A percentile compares a stretch with the other conserved stretches of the same genome.
phyloP scores from a whole-genome alignment of 2,329 filamentous ascomycete species.

The Saccharata proteae region DNA sequence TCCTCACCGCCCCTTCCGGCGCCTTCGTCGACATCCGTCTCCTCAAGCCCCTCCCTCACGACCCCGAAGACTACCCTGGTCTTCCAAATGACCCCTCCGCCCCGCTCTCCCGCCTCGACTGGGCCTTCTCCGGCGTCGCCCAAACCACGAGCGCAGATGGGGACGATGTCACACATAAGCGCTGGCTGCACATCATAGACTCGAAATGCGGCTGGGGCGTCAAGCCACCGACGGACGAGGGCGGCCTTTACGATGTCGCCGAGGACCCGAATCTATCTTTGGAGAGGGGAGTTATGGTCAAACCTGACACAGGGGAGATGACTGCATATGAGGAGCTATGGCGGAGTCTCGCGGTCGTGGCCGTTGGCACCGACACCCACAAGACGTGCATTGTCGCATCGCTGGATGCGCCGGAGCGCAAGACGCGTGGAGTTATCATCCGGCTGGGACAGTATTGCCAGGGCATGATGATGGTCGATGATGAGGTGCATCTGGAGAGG shows the following conservation, averaged over 20 bases:
- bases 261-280: constrained; percentile 22
- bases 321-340: constrained; percentile 57
- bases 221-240: constrained; percentile 38
- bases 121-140: constrained; percentile 52
- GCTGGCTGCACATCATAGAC: constrained; percentile 51
- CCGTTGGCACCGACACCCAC: not conserved
- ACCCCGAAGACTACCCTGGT: constrained; percentile 12
- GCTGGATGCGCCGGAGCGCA: constrained; percentile 21
- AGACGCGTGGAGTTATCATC: constrained; percentile 39
- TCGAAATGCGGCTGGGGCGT: constrained; percentile 27
- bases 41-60: constrained; percentile 17
- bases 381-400: constrained; percentile 29
- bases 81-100: constrained; percentile 20
- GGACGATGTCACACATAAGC: constrained; percentile 17
- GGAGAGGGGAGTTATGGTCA: constrained; percentile 49
- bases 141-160: constrained; percentile 1
- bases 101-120: constrained; percentile 39
- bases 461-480: constrained; percentile 39
- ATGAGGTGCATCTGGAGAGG: constrained; percentile 38
- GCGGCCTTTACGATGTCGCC: constrained; percentile 39
- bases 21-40: constrained; percentile 53
- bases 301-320: constrained; percentile 36
- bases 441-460: constrained; percentile 45
- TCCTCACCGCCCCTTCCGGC: constrained; percentile 46
- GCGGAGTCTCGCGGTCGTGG: constrained; percentile 35